Percentiles rank a stretch among this genome's conserved stretches.
These are phyloP conservation scores for Cystofilobasidium bisporidii DNA, from an alignment of 768 basidiomycete species.

Conservation along the genomic window DNA sequence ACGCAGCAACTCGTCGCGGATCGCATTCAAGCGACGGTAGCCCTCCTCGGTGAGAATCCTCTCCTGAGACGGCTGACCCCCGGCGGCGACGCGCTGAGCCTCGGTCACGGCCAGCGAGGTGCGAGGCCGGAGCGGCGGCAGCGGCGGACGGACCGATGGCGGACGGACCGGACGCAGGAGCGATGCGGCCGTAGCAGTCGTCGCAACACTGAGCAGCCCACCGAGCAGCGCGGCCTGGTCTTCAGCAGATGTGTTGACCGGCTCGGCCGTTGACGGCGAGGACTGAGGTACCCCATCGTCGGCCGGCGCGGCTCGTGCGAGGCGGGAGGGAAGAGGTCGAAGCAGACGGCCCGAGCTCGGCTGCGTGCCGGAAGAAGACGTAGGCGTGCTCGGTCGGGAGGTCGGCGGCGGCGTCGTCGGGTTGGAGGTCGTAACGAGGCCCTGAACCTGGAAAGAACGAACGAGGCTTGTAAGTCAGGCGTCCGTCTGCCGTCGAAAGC, in stretches of 20 bases:
- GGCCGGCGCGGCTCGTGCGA: no score
- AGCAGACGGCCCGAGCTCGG: neutral
- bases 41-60: no score
- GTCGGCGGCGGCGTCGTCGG: neutral
- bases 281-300: no score
- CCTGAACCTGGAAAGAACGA: slow-evolving; percentile 28
- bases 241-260: neutral
- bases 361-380: neutral
- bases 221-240: slow-evolving; percentile 24
- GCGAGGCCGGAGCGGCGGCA: neutral
- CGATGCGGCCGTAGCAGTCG: slow-evolving; percentile 22
- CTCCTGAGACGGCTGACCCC: no score
- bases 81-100: no score
- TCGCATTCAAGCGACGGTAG: no score
- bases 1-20: no score
- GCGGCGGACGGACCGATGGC: neutral
- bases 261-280: neutral
- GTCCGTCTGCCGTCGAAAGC: no score
- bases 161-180: neutral
- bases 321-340: slow-evolving; percentile 1
- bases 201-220: slow-evolving; percentile 22
- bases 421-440: slow-evolving; percentile 22
- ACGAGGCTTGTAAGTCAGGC: no score
- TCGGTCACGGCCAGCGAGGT: no score
- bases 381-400: neutral